Percentiles rank a stretch among this genome's conserved stretches.
These are phyloP conservation scores for Basipetospora chlamydospora DNA, from an alignment of 2,329 filamentous ascomycete species.

Conservation along the genomic window DNA sequence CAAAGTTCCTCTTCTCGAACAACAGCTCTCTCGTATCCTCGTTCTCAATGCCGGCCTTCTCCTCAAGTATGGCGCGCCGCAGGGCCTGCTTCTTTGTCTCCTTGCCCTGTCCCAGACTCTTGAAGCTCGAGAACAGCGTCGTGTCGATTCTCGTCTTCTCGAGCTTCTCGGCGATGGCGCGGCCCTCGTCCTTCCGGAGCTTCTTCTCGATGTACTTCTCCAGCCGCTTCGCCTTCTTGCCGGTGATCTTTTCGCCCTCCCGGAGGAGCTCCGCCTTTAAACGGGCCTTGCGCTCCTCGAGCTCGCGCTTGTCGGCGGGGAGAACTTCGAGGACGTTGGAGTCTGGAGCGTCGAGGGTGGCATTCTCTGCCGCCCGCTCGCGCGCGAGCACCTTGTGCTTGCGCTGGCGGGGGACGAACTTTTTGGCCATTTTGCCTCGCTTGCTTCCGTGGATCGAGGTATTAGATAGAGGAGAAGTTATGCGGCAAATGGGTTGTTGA, in stretches of 20 bases:
- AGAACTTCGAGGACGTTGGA: slow-evolving; percentile 40
- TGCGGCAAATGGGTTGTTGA: no score
- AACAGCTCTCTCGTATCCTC: slow-evolving; percentile 36
- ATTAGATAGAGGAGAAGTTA: no score
- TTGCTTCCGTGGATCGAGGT: no score
- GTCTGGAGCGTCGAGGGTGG: slow-evolving; percentile 27
- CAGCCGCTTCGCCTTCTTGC: slow-evolving; percentile 51
- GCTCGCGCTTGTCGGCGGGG: slow-evolving; percentile 26
- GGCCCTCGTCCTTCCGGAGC: slow-evolving; percentile 84
- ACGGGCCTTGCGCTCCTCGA: slow-evolving; percentile 38
- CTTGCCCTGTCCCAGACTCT: slow-evolving; percentile 55
- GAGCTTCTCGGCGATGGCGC: slow-evolving; percentile 70
- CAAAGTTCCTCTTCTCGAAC: slow-evolving; percentile 23
- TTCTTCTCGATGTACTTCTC: slow-evolving; percentile 74
- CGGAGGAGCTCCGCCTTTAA: slow-evolving; percentile 38
- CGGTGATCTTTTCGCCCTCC: slow-evolving; percentile 39
- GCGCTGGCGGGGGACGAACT: slow-evolving; percentile 49
- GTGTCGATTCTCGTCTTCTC: slow-evolving; percentile 70
- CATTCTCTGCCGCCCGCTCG: slow-evolving; percentile 32
- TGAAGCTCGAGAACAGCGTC: slow-evolving; percentile 63
- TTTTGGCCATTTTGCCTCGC: slow-evolving; percentile 29
- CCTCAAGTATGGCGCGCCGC: slow-evolving; percentile 47
- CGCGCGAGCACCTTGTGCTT: slow-evolving; percentile 58
- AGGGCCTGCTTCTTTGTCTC: slow-evolving; percentile 60
- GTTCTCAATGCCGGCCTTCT: slow-evolving; percentile 46